Conservation (phyloP, 1,139 yeast genomes). For the Sugiyamaella novakii region DNA sequence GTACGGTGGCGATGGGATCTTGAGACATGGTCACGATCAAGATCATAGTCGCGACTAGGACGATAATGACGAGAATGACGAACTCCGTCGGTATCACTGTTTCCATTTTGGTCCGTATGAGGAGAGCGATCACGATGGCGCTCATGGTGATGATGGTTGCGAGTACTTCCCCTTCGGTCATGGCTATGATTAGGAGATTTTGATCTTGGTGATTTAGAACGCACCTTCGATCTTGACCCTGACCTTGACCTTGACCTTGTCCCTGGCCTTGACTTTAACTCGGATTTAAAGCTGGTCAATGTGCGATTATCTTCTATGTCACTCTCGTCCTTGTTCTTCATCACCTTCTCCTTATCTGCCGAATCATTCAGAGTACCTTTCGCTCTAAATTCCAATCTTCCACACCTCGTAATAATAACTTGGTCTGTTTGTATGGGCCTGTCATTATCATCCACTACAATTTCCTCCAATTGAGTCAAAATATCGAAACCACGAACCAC, state of each 20-base stretch:
- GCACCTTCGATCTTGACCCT: neutral
- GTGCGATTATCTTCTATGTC: neutral
- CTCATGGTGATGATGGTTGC: neutral
- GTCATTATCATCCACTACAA: constrained; percentile 40
- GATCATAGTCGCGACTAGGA: too few relatives aligned
- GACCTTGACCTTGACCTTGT: constrained; percentile 8
- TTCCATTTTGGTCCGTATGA: neutral
- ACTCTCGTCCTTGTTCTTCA: constrained; percentile 1
- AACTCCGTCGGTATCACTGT: neutral
- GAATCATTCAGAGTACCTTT: constrained; percentile 1
- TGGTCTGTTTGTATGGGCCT: constrained; percentile 46
- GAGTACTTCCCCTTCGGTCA: neutral
- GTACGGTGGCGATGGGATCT: neutral
- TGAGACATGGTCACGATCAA: neutral
- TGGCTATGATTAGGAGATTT: neutral
- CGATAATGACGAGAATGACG: neutral
- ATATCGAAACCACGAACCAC: constrained; percentile 69
- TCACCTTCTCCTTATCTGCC: neutral
- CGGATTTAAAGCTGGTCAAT: neutral
- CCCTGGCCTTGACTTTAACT: neutral
- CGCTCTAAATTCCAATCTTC: constrained; percentile 43
- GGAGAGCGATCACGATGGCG: neutral
- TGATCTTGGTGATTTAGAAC: neutral
- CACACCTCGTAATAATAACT: constrained; percentile 62
- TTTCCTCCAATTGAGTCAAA: constrained; percentile 42